Percentiles rank a stretch among this genome's conserved stretches.
Conservation (phyloP, 2,329 filamentous ascomycete genomes). For the Aspergillus intermedius region DNA sequence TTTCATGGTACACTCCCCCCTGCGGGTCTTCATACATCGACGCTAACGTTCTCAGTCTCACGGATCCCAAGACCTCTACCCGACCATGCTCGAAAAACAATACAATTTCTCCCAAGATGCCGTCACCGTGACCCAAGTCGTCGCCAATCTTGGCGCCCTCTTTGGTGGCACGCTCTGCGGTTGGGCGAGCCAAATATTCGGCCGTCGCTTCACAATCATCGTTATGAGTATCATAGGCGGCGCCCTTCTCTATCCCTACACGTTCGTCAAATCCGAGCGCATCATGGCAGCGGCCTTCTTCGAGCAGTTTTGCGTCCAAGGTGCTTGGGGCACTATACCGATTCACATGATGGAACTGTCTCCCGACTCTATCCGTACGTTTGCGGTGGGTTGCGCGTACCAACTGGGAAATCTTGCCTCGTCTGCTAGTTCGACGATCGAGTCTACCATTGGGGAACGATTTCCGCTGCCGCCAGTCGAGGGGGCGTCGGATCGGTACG, state of each 20-base stretch:
- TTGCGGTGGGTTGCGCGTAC: constrained; percentile 57
- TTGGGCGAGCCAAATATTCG: constrained; percentile 62
- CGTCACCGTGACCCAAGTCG: constrained; percentile 64
- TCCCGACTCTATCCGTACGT: constrained; percentile 55
- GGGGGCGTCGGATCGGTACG: constrained; percentile 49
- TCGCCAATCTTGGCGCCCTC: constrained; percentile 66
- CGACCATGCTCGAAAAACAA: constrained; percentile 54
- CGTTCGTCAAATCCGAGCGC: constrained; percentile 55
- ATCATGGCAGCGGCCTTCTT: constrained; percentile 80
- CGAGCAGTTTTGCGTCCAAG: constrained; percentile 72
- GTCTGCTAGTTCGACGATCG: constrained; percentile 64
- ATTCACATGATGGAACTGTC: constrained; percentile 62
- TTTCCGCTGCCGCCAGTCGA: constrained; percentile 61
- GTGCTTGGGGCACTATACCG: constrained; percentile 69
- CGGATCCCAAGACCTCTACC: constrained; percentile 62
- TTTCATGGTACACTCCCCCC: constrained; percentile 56
- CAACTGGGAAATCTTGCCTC: constrained; percentile 59
- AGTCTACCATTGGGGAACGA: constrained; percentile 65
- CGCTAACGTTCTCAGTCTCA: constrained; percentile 47
- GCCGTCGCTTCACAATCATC: constrained; percentile 63
- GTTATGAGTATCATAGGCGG: constrained; percentile 60
- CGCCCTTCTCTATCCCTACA: constrained; percentile 77
- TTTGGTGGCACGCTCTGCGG: constrained; percentile 61
- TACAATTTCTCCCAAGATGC: constrained; percentile 50
- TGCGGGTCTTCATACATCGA: neutral